phyloP scores from a whole-genome alignment of 2,329 filamentous ascomycete genomes.

The Paecilomyces dactylethromorphus region DNA sequence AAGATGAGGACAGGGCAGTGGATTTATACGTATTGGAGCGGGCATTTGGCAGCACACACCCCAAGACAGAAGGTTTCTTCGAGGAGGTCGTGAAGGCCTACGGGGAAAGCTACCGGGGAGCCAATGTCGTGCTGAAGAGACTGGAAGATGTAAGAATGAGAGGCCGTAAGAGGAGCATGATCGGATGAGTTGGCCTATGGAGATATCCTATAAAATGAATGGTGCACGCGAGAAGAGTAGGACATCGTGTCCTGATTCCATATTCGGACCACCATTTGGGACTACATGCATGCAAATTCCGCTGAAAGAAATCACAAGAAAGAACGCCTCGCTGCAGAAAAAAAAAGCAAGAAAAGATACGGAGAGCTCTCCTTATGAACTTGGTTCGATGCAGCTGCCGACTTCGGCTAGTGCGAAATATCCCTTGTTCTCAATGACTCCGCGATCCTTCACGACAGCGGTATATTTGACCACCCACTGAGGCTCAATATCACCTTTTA shows the following conservation, averaged over 20 bases:
- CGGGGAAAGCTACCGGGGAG: conserved; percentile 66
- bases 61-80: conserved; percentile 72
- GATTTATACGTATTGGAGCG: conserved; percentile 94
- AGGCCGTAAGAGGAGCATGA: conserved; percentile 93
- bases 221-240: neutral
- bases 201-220: neutral
- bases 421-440: conserved; percentile 96
- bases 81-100: conserved; percentile 69
- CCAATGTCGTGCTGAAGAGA: conserved; percentile 66
- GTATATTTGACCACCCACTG: conserved; percentile 98
- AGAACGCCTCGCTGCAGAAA: conserved; percentile 17
- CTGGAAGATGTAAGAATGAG: conserved; percentile 90
- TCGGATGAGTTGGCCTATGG: conserved; percentile 57
- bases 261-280: neutral
- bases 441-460: conserved; percentile 84
- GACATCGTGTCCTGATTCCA: neutral
- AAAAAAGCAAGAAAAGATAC: conserved; percentile 7
- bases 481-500: conserved; percentile 72
- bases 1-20: conserved; percentile 90
- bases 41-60: conserved; percentile 92
- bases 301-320: neutral
- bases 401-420: conserved; percentile 87
- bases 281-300: conserved; percentile 6
- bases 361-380: conserved; percentile 14
- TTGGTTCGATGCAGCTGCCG: conserved; percentile 36